These are phyloP conservation scores for Colletotrichum gigasporum DNA, from an alignment of 2,329 filamentous ascomycete genomes.

Conservation along the genomic window DNA sequence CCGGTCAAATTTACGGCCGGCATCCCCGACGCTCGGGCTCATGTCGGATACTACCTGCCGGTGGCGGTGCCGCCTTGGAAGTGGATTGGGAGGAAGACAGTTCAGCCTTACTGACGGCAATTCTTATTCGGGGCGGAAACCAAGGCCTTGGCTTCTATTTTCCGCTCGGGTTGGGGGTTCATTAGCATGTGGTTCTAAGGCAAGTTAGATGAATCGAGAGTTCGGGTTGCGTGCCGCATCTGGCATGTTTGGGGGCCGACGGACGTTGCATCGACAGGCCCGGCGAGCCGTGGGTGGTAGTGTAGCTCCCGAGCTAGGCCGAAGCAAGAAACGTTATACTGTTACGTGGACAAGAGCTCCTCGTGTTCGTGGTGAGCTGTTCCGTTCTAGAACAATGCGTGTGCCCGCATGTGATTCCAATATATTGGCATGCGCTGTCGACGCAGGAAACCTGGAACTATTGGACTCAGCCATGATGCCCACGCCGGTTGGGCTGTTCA, in stretches of 20 bases:
- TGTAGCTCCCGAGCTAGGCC: not conserved
- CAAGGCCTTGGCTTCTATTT: not conserved
- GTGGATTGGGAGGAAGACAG: not conserved
- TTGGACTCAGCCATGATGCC: slow-evolving; percentile 9
- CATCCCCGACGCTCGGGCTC: slow-evolving; percentile 7
- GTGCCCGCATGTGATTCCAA: not conserved
- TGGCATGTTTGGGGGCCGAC: slow-evolving; percentile 1
- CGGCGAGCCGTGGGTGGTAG: not conserved
- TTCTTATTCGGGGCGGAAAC: not conserved
- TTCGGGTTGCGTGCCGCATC: slow-evolving; percentile 3
- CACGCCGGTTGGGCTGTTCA: not conserved
- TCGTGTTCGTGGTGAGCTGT: not conserved
- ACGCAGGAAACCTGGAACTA: not conserved
- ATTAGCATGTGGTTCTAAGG: not conserved
- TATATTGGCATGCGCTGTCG: not conserved
- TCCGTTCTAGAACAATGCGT: not conserved
- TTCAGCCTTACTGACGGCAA: slow-evolving; percentile 7
- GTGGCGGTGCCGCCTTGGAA: not conserved
- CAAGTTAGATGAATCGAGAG: not conserved
- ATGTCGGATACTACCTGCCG: not conserved
- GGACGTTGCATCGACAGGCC: not conserved
- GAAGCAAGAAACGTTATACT: not conserved
- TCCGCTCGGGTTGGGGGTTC: not conserved
- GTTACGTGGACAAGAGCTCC: not conserved
- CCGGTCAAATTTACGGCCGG: not conserved